Conservation (phyloP, 768 basidiomycete genomes). For the Lactarius vividus region DNA sequence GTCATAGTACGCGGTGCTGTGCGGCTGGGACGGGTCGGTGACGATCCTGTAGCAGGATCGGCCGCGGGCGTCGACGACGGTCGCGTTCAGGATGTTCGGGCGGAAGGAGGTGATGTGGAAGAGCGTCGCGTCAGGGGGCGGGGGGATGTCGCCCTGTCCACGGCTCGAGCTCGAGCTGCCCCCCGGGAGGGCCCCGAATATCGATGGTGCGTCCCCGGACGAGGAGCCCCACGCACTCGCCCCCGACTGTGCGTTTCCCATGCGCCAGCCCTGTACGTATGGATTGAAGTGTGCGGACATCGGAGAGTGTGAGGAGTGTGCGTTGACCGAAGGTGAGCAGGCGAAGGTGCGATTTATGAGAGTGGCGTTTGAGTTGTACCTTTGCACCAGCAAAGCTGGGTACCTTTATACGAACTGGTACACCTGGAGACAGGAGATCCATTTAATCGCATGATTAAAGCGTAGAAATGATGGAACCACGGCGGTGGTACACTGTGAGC, state of each 20-base stretch:
- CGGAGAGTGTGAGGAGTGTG: neutral
- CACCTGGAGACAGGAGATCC: neutral
- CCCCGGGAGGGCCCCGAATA: constrained; percentile 27
- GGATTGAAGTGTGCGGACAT: constrained; percentile 28
- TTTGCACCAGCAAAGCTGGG: neutral
- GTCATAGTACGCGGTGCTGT: constrained; percentile 23
- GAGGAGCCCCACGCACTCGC: neutral
- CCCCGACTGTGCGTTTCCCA: constrained; percentile 11
- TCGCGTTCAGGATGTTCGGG: constrained; percentile 27
- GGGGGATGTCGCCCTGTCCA: neutral
- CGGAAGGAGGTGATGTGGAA: constrained; percentile 24
- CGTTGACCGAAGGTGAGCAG: neutral
- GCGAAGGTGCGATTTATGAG: neutral
- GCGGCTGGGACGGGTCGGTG: constrained; percentile 22
- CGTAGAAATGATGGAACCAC: neutral
- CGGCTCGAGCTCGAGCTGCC: neutral
- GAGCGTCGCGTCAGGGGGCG: constrained; percentile 3
- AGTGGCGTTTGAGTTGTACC: neutral
- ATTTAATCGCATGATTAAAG: neutral
- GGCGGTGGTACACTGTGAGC: too few species aligned
- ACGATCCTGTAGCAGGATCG: constrained; percentile 20
- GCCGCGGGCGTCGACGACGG: constrained; percentile 23
- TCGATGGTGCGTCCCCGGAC: constrained; percentile 17
- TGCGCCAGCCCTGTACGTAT: constrained; percentile 27
- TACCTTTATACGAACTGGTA: neutral